Evolutionary conservation across 345 rosid genomes (phyloP).

Genomic region (Cardamine chenopodiifolia): DNA sequence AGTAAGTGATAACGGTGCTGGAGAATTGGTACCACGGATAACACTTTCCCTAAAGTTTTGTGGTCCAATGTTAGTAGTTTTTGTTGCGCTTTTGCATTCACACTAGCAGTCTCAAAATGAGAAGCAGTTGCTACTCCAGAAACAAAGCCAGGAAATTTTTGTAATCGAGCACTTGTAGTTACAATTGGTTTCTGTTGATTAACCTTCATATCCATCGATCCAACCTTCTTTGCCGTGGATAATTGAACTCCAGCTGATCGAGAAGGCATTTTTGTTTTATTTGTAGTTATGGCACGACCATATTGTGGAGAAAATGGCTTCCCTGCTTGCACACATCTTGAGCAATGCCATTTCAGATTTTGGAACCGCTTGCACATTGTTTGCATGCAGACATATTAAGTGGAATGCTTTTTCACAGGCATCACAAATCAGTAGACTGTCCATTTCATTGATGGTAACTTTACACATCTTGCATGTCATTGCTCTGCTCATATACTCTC

Average conservation of each 20-base stretch:
- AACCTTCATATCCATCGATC: constrained; percentile 45
- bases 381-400: constrained; percentile 69
- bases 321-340: constrained; percentile 70
- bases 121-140: constrained; percentile 29
- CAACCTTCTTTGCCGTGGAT: constrained; percentile 61
- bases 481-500: constrained; percentile 83
- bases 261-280: constrained; percentile 51
- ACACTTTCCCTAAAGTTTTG: constrained; percentile 17
- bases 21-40: constrained; percentile 2
- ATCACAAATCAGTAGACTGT: constrained; percentile 79
- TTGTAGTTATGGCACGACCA: constrained; percentile 73
- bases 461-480: constrained; percentile 75
- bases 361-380: constrained; percentile 69
- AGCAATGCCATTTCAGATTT: constrained; percentile 95
- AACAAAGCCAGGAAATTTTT: constrained; percentile 44
- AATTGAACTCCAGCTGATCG: constrained; percentile 50
- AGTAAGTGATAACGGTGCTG: constrained; percentile 17
- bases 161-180: constrained; percentile 47
- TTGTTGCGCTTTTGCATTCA: constrained; percentile 21
- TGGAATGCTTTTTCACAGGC: constrained; percentile 94
- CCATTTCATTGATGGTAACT: constrained; percentile 68
- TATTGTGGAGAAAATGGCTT: constrained; percentile 89
- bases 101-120: background rate
- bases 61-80: constrained; percentile 17
- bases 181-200: constrained; percentile 52